These are phyloP conservation scores for Fagus sylvatica DNA, from an alignment of 306 rosid species.

Conservation along the genomic window DNA sequence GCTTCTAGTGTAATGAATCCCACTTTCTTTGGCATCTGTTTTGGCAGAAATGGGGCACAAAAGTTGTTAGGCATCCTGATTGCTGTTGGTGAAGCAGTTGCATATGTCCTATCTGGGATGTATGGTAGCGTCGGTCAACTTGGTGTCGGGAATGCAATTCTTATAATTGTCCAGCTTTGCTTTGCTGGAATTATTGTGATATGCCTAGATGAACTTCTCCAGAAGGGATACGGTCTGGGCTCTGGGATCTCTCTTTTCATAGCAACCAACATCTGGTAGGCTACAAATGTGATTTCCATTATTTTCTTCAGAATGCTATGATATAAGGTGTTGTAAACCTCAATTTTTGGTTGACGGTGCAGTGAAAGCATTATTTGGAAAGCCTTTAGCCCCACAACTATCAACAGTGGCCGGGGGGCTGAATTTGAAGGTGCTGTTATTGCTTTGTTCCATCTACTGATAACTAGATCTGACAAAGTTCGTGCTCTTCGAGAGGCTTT, in stretches of 20 bases:
- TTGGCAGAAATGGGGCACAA: conserved; percentile 65
- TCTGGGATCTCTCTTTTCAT: conserved; percentile 83
- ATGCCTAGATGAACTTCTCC: conserved; percentile 78
- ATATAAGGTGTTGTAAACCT: background rate
- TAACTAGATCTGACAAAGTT: conserved; percentile 51
- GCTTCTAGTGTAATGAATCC: background rate
- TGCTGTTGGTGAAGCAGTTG: conserved; percentile 79
- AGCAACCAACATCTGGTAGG: conserved; percentile 75
- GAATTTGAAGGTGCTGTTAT: conserved; percentile 66
- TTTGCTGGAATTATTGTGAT: conserved; percentile 81
- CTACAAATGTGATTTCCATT: conserved; percentile 3
- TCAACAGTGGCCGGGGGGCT: conserved; percentile 57
- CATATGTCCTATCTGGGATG: conserved; percentile 76
- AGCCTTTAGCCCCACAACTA: conserved; percentile 62
- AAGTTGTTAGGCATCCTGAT: conserved; percentile 77
- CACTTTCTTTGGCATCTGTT: background rate
- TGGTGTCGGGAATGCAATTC: conserved; percentile 78
- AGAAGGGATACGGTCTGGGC: conserved; percentile 79
- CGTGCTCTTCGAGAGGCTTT: conserved; percentile 62
- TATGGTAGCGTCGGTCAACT: conserved; percentile 84
- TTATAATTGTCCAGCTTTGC: conserved; percentile 67
- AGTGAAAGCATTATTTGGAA: conserved; percentile 63
- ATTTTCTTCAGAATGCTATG: background rate
- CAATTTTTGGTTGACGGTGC: conserved; percentile 8
- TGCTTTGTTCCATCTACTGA: conserved; percentile 51